Evolutionary conservation across 371 early-diverging fungal genomes (phyloP).

Genomic region (Mucor velutinosus): DNA sequence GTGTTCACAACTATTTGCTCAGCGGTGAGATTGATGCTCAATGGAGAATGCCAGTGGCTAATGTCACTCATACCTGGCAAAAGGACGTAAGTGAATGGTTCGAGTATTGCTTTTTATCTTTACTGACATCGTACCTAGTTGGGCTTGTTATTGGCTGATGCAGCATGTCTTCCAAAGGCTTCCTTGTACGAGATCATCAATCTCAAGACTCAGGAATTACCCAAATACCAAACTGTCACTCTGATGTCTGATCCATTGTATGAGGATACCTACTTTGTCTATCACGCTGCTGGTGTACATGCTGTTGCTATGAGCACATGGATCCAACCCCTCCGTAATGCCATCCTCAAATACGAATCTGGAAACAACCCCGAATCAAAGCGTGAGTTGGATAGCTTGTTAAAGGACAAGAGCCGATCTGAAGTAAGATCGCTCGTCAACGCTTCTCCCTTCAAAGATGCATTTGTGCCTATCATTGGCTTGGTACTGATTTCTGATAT

Average conservation of each 20-base stretch:
- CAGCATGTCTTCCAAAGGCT: conserved; percentile 36
- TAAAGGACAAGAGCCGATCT: conserved; percentile 22
- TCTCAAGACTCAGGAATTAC: conserved; percentile 10
- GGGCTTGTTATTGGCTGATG: conserved; percentile 16
- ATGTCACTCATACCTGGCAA: conserved; percentile 24
- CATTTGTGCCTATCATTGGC: conserved; percentile 38
- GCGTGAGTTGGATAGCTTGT: conserved; percentile 17
- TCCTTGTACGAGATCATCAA: conserved; percentile 36
- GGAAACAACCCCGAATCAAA: conserved; percentile 3
- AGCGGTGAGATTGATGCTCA: conserved; percentile 38
- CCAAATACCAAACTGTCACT: conserved; percentile 15
- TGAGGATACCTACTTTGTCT: conserved; percentile 36
- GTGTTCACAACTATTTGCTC: conserved; percentile 36
- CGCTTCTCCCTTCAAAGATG: conserved; percentile 23
- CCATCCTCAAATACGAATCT: conserved; percentile 11
- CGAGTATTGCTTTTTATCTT: background rate
- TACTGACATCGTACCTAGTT: conserved; percentile 19
- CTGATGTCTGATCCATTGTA: conserved; percentile 37
- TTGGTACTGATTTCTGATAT: conserved; percentile 33
- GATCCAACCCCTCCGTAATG: conserved; percentile 23
- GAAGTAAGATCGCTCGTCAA: conserved; percentile 21
- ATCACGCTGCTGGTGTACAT: conserved; percentile 43
- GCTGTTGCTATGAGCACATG: conserved; percentile 30
- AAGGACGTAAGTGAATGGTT: conserved; percentile 18
- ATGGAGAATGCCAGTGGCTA: conserved; percentile 35